Conservation (phyloP, 257 asterid species). For the Nicotiana sylvestris region DNA sequence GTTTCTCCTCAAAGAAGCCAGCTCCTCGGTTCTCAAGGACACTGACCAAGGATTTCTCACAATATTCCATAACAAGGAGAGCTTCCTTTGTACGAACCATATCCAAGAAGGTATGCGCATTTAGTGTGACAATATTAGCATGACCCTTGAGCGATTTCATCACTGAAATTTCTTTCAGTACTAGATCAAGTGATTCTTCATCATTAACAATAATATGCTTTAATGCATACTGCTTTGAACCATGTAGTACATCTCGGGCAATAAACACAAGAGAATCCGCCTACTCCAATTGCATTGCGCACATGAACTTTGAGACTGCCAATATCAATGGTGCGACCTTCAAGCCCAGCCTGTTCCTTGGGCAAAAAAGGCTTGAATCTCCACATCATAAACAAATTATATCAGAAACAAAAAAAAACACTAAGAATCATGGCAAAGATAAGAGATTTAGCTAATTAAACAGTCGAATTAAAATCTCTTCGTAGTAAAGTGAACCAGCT, state of each 20-base stretch:
- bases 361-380: slow-evolving; percentile 77
- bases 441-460: neutral
- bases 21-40: slow-evolving; percentile 91
- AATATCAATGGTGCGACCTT: slow-evolving; percentile 84
- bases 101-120: slow-evolving; percentile 69
- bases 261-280: slow-evolving; percentile 95
- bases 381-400: slow-evolving; percentile 55
- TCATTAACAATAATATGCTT: slow-evolving; percentile 93
- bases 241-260: slow-evolving; percentile 79
- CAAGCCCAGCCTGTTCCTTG: slow-evolving; percentile 92
- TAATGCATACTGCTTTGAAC: slow-evolving; percentile 83
- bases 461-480: neutral
- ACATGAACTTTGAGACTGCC: slow-evolving; percentile 80
- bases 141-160: slow-evolving; percentile 92
- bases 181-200: slow-evolving; percentile 74
- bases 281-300: slow-evolving; percentile 86
- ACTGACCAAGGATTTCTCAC: slow-evolving; percentile 80
- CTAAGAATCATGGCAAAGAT: neutral
- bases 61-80: slow-evolving; percentile 87
- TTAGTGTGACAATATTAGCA: slow-evolving; percentile 77
- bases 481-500: neutral
- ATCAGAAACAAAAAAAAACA: neutral
- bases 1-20: slow-evolving; percentile 92
- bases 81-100: slow-evolving; percentile 97
- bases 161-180: slow-evolving; percentile 72